Evolutionary conservation across 495 filamentous ascomycete genomes (phyloP).

Genomic region (Neurospora sp.): DNA sequence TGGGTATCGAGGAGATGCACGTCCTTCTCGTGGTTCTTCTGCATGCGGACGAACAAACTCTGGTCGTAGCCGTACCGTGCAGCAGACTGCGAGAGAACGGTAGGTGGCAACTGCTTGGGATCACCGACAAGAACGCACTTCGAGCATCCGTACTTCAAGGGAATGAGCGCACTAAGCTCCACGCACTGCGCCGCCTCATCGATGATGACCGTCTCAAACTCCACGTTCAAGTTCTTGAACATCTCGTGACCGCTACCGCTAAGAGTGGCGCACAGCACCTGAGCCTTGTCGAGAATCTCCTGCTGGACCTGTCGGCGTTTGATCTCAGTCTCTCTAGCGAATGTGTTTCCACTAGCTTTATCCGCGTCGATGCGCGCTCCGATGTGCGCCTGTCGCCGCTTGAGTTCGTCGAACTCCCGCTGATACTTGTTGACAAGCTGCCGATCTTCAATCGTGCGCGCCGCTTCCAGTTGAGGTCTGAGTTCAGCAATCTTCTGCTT

Average conservation of each 20-base stretch:
- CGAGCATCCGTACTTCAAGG: conserved; percentile 91
- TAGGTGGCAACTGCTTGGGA: conserved; percentile 92
- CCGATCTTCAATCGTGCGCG: conserved; percentile 51
- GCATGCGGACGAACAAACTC: conserved; percentile 97
- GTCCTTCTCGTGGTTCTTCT: conserved; percentile 74
- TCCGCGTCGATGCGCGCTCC: conserved; percentile 74
- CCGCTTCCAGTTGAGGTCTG: conserved; percentile 59
- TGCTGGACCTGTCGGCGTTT: conserved; percentile 77
- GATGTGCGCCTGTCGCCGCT: conserved; percentile 60
- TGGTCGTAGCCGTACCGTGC: conserved; percentile 93
- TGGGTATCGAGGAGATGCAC: conserved; percentile 94
- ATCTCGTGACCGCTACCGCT: conserved; percentile 96
- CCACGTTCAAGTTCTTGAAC: conserved; percentile 87
- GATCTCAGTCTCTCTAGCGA: conserved; percentile 71
- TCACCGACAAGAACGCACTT: conserved; percentile 98
- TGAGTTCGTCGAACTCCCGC: conserved; percentile 67
- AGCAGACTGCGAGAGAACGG: conserved; percentile 86
- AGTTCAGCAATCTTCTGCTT: conserved; percentile 60
- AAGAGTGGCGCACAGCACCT: conserved; percentile 91
- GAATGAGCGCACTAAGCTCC: conserved; percentile 91
- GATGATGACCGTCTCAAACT: conserved; percentile 97
- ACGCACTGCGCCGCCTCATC: conserved; percentile 98
- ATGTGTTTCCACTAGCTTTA: conserved; percentile 71
- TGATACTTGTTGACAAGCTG: conserved; percentile 49
- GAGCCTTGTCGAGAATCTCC: conserved; percentile 76